Evolutionary conservation across 352 stramenopile species (phyloP).

Genomic region (Pythium folliculosum): DNA sequence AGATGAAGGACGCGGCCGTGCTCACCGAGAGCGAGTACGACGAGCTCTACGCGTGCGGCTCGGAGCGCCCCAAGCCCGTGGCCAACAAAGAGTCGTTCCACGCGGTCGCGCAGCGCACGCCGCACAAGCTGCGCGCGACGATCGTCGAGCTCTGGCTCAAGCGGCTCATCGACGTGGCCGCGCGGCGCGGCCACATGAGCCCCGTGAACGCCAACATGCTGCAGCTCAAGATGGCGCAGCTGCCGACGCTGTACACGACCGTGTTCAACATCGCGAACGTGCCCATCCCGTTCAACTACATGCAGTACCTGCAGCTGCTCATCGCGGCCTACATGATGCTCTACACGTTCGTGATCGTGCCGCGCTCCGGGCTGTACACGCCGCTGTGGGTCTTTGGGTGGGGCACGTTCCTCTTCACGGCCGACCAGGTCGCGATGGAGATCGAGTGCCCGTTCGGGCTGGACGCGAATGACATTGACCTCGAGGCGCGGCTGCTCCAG

Average conservation of each 20-base stretch:
- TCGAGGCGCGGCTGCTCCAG: slow-evolving; percentile 68
- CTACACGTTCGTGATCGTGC: slow-evolving; percentile 86
- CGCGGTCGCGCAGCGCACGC: slow-evolving; percentile 58
- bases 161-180: slow-evolving; percentile 65
- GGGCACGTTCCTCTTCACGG: slow-evolving; percentile 82
- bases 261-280: slow-evolving; percentile 87
- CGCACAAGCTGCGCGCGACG: slow-evolving; percentile 70
- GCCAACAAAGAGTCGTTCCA: slow-evolving; percentile 55
- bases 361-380: slow-evolving; percentile 68
- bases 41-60: slow-evolving; percentile 69
- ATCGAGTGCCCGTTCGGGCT: slow-evolving; percentile 83
- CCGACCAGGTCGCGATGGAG: slow-evolving; percentile 80
- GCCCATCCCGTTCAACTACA: slow-evolving; percentile 87
- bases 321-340: slow-evolving; percentile 76
- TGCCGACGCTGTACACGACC: slow-evolving; percentile 75
- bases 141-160: slow-evolving; percentile 84
- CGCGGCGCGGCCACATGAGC: slow-evolving; percentile 59
- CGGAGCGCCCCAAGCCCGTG: slow-evolving; percentile 49
- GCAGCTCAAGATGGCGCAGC: slow-evolving; percentile 64
- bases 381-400: slow-evolving; percentile 81
- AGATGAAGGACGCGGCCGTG: slow-evolving; percentile 55
- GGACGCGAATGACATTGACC: slow-evolving; percentile 81
- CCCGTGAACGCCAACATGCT: slow-evolving; percentile 56
- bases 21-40: slow-evolving; percentile 69
- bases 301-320: slow-evolving; percentile 77